phyloP scores from a whole-genome alignment of 192 early-diverging fungal species.

The Podila minutissima region DNA sequence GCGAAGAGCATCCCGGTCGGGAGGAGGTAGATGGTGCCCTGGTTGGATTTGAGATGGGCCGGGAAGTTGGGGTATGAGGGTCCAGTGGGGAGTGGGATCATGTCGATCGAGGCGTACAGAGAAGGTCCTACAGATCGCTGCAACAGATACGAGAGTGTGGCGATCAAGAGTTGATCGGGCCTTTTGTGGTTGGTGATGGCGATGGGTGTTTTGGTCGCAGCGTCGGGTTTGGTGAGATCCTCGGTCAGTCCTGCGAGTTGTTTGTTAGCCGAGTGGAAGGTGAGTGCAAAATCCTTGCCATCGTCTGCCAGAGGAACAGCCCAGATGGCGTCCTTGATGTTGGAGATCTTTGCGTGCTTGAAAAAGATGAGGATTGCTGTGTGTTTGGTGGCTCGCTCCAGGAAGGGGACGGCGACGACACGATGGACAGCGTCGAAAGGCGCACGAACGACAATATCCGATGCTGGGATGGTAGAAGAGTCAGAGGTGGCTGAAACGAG shows the following conservation, averaged over 20 bases:
- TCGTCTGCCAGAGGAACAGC: slow-evolving; percentile 33
- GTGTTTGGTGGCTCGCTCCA: slow-evolving; percentile 38
- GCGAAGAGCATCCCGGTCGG: slow-evolving; percentile 41
- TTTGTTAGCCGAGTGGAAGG: slow-evolving; percentile 6
- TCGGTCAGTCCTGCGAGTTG: slow-evolving; percentile 15
- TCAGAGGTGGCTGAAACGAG: slow-evolving; percentile 17
- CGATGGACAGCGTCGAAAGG: slow-evolving; percentile 22
- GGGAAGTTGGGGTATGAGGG: slow-evolving; percentile 32
- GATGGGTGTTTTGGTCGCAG: slow-evolving; percentile 1
- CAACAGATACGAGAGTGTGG: slow-evolving; percentile 17
- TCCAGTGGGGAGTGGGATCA: slow-evolving; percentile 9
- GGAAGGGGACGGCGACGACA: slow-evolving; percentile 33
- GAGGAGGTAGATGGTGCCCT: slow-evolving; percentile 39
- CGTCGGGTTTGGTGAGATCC: slow-evolving; percentile 6
- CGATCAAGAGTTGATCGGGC: slow-evolving; percentile 30
- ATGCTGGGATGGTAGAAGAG: neutral
- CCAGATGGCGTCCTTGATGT: slow-evolving; percentile 39
- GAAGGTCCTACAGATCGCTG: neutral
- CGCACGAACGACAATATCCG: slow-evolving; percentile 16
- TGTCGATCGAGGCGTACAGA: neutral
- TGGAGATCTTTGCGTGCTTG: slow-evolving; percentile 11
- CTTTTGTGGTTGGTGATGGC: slow-evolving; percentile 14
- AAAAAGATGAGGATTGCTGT: slow-evolving; percentile 38
- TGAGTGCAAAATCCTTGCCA: slow-evolving; percentile 36
- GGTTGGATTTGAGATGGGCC: slow-evolving; percentile 44